These are phyloP conservation scores for Rutstroemia sydowiana DNA, from an alignment of 2,329 filamentous ascomycete species.

Conservation along the genomic window DNA sequence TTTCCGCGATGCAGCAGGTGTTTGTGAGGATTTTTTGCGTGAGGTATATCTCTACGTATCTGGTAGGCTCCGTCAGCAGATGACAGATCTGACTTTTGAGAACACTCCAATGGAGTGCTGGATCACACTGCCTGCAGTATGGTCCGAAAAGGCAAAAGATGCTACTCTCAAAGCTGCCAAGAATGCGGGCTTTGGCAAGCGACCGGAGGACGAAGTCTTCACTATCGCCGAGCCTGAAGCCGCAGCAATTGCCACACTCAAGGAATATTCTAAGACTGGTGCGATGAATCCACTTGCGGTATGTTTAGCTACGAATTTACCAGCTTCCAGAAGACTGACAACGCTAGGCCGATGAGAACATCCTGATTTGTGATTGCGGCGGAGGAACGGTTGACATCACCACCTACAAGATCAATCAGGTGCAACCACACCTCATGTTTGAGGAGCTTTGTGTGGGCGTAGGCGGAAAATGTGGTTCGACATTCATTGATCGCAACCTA, in stretches of 20 bases:
- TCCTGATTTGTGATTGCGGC: constrained; percentile 23
- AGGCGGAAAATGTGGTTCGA: constrained; percentile 25
- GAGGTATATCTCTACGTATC: constrained; percentile 16
- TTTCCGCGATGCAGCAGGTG: constrained; percentile 13
- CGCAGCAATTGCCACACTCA: constrained; percentile 20
- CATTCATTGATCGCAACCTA: constrained; percentile 23
- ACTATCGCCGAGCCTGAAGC: constrained; percentile 26
- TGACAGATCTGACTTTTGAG: constrained; percentile 11
- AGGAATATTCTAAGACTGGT: constrained; percentile 5
- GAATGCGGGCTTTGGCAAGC: constrained; percentile 17
- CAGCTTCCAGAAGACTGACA: background rate
- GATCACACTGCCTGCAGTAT: constrained; percentile 24
- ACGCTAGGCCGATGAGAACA: constrained; percentile 14
- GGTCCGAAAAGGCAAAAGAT: constrained; percentile 23
- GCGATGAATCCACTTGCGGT: constrained; percentile 14
- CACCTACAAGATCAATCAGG: constrained; percentile 18
- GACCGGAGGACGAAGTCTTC: constrained; percentile 15
- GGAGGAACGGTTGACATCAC: constrained; percentile 25
- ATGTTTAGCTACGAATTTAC: background rate
- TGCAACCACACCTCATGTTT: constrained; percentile 14
- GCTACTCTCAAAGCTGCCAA: constrained; percentile 20
- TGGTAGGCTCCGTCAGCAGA: constrained; percentile 6
- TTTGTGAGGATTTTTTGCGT: constrained; percentile 21
- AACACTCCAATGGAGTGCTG: constrained; percentile 20
- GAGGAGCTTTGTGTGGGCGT: constrained; percentile 19